Conservation (phyloP, 805 yeast genomes). For the Groenewaldozyma salmanticensis region DNA sequence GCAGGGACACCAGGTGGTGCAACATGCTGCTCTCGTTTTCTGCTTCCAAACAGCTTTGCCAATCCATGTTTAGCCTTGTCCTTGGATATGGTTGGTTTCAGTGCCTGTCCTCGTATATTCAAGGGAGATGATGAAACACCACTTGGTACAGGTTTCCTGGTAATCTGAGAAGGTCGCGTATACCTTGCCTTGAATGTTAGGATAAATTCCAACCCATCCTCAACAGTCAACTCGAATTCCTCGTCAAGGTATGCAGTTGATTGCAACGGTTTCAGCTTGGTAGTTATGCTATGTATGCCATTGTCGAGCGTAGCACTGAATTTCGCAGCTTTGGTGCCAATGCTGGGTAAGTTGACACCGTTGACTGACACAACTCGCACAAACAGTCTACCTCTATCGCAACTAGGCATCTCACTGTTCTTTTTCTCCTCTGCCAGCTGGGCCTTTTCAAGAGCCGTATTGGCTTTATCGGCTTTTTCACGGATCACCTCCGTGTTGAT, state of each 20-base stretch:
- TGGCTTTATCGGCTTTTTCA: not conserved
- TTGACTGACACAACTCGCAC: constrained; percentile 16
- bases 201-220: constrained; percentile 50
- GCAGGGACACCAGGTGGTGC: not conserved
- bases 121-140: not conserved
- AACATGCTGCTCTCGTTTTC: not conserved
- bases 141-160: constrained; percentile 10
- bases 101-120: not conserved
- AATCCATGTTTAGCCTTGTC: constrained; percentile 10
- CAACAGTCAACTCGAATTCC: constrained; percentile 71
- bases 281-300: constrained; percentile 67
- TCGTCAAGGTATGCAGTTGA: constrained; percentile 39
- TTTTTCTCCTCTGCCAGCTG: not conserved
- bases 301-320: constrained; percentile 53
- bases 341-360: constrained; percentile 37
- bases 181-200: constrained; percentile 58
- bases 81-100: constrained; percentile 2
- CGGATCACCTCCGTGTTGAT: not conserved
- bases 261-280: constrained; percentile 36
- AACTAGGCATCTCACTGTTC: constrained; percentile 13
- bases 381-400: constrained; percentile 20
- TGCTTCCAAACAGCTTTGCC: constrained; percentile 10
- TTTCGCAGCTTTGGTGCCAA: constrained; percentile 28
- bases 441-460: not conserved
- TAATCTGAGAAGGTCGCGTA: constrained; percentile 29